These are phyloP conservation scores for Venturiaceae sp. DNA, from an alignment of 2,329 filamentous ascomycete species.

Conservation along the genomic window DNA sequence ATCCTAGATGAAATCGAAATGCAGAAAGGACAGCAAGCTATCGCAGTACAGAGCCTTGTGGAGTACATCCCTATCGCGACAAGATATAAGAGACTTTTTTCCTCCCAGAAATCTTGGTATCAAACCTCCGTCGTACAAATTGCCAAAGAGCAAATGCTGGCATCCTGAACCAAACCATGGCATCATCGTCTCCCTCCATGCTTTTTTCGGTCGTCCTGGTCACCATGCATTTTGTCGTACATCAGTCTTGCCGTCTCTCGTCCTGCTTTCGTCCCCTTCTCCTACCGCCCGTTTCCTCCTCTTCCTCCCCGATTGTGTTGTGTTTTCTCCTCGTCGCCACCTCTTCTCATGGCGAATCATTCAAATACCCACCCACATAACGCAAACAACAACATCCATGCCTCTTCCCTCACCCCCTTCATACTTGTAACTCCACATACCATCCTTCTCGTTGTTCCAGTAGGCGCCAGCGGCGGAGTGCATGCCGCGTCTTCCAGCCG, in stretches of 20 bases:
- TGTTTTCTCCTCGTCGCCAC: not conserved
- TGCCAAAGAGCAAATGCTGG: not conserved
- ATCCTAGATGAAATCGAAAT: no score
- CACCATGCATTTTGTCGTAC: not conserved
- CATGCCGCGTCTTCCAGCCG: slow-evolving; percentile 81
- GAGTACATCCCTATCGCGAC: not conserved
- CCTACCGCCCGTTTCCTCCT: no score
- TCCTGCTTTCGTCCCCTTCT: no score
- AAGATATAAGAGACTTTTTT: not conserved
- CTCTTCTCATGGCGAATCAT: slow-evolving; percentile 1
- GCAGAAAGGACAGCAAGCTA: not conserved
- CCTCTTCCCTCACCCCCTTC: slow-evolving; percentile 46
- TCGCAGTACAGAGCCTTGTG: not conserved
- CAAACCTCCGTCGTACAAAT: not conserved
- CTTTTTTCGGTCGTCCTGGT: not conserved
- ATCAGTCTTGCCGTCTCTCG: not conserved
- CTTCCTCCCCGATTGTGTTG: not conserved
- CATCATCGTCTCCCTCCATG: not conserved
- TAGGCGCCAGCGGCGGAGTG: slow-evolving; percentile 77
- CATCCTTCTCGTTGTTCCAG: slow-evolving; percentile 86
- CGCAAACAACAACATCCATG: slow-evolving; percentile 41
- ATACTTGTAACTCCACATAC: slow-evolving; percentile 85
- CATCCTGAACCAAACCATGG: no score
- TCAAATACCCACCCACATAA: slow-evolving; percentile 68
- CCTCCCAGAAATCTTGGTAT: not conserved